Evolutionary conservation across 345 rosid species (phyloP).

Genomic region (Boechera divaricarpa): DNA sequence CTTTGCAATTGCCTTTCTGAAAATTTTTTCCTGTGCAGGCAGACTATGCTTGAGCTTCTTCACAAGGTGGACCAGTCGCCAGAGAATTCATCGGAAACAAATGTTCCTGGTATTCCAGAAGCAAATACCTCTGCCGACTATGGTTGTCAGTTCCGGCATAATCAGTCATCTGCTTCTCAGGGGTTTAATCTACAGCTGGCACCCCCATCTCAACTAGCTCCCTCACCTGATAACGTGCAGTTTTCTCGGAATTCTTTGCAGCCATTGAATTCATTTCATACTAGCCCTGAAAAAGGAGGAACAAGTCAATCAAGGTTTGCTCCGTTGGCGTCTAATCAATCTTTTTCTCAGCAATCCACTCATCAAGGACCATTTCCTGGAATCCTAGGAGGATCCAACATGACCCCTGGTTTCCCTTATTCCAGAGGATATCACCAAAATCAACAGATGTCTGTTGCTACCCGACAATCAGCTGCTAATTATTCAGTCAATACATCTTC

Average conservation of each 20-base stretch:
- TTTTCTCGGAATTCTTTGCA: constrained; percentile 53
- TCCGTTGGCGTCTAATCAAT: constrained; percentile 54
- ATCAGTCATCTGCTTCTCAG: constrained; percentile 66
- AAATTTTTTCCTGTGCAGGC: constrained; percentile 52
- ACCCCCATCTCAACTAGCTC: constrained; percentile 75
- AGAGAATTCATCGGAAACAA: constrained; percentile 54
- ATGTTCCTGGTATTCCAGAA: constrained; percentile 56
- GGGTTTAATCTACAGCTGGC: constrained; percentile 82
- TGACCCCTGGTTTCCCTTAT: constrained; percentile 56
- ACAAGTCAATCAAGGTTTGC: constrained; percentile 53
- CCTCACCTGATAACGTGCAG: constrained; percentile 45
- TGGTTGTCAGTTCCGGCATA: constrained; percentile 58
- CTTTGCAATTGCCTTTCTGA: constrained; percentile 18
- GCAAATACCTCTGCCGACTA: constrained; percentile 61
- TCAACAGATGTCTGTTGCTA: constrained; percentile 49
- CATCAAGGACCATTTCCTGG: constrained; percentile 52
- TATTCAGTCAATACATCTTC: constrained; percentile 48
- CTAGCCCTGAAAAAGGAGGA: constrained; percentile 51
- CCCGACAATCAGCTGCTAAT: constrained; percentile 44
- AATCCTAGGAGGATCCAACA: constrained; percentile 49
- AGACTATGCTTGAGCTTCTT: constrained; percentile 91
- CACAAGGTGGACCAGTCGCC: constrained; percentile 79
- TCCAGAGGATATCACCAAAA: constrained; percentile 53
- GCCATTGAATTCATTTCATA: constrained; percentile 41
- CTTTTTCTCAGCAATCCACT: constrained; percentile 50